Conservation (phyloP, 768 basidiomycete genomes). For the Kwoniella newhampshirensis region DNA sequence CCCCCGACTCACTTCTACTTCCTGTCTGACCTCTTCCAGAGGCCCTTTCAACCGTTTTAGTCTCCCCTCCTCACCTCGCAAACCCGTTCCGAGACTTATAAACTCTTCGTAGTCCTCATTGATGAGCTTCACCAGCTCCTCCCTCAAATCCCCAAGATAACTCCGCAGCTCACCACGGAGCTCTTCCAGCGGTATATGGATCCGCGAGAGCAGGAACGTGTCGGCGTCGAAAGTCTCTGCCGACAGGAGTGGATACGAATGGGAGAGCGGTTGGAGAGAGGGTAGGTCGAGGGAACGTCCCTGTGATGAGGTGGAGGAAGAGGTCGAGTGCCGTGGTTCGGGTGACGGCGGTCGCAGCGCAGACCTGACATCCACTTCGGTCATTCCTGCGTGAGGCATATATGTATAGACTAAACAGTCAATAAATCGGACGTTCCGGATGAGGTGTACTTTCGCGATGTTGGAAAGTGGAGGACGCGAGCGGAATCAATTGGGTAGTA, state of each 20-base stretch:
- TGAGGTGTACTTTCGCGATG: too few species aligned
- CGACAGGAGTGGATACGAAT: conserved; percentile 71
- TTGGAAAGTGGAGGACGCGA: too few species aligned
- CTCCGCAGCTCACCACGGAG: conserved; percentile 81
- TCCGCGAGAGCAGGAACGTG: conserved; percentile 79
- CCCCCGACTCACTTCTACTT: conserved; percentile 64
- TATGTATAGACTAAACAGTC: too few species aligned
- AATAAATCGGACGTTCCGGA: too few species aligned
- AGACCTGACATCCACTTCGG: too few species aligned
- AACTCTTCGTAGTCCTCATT: conserved; percentile 99
- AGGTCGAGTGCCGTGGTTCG: neutral
- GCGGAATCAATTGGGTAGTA: too few species aligned
- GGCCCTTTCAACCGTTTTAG: conserved; percentile 69
- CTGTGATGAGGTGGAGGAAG: conserved; percentile 15
- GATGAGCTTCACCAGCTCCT: conserved; percentile 90
- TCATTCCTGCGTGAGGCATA: too few species aligned
- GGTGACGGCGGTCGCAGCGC: conserved; percentile 1
- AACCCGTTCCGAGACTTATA: conserved; percentile 88
- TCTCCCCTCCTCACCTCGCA: conserved; percentile 77
- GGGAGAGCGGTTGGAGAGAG: conserved; percentile 66
- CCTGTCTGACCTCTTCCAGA: conserved; percentile 62
- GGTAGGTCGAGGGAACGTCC: conserved; percentile 50
- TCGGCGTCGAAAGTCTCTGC: conserved; percentile 77
- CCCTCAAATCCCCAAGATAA: conserved; percentile 78
- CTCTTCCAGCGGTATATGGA: conserved; percentile 81